phyloP scores from a whole-genome alignment of 768 basidiomycete genomes.

The Rhodotorula paludigena region DNA sequence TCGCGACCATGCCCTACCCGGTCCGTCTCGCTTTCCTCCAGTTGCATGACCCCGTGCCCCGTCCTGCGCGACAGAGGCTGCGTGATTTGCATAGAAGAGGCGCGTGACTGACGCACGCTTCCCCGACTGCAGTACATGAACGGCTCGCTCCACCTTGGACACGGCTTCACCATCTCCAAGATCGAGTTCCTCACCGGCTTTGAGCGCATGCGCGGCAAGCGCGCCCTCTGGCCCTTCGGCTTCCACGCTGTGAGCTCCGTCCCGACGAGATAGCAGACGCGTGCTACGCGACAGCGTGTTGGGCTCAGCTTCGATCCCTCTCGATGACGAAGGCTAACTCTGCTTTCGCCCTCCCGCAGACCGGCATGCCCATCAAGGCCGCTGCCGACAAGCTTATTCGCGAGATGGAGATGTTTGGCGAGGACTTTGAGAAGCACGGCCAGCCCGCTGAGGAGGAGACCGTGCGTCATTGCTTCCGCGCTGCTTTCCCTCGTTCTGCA shows the following conservation, averaged over 20 bases:
- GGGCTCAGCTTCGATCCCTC: too few species aligned
- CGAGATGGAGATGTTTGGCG: slow-evolving; percentile 92
- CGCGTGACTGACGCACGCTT: background rate
- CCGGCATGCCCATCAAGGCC: slow-evolving; percentile 99
- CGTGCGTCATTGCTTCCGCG: slow-evolving; percentile 31
- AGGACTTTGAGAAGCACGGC: slow-evolving; percentile 70
- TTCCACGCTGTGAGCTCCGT: slow-evolving; percentile 73
- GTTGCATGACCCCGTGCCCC: background rate
- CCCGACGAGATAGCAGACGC: too few species aligned
- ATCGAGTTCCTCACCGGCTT: slow-evolving; percentile 95
- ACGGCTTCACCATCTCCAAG: slow-evolving; percentile 97
- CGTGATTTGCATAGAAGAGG: too few species aligned
- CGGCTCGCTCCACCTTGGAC: slow-evolving; percentile 90
- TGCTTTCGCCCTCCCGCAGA: slow-evolving; percentile 45
- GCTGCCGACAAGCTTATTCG: slow-evolving; percentile 96
- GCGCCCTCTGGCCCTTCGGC: slow-evolving; percentile 92
- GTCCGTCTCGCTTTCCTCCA: background rate
- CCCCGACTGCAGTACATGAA: slow-evolving; percentile 73
- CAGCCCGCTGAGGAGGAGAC: slow-evolving; percentile 47
- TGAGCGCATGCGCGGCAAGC: slow-evolving; percentile 89
- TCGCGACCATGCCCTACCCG: slow-evolving; percentile 90
- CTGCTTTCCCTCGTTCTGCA: background rate
- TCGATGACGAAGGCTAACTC: background rate
- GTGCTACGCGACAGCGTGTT: too few species aligned
- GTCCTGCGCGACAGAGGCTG: too few species aligned